A percentile compares a stretch with the other conserved stretches of the same genome.
phyloP scores from a whole-genome alignment of 495 filamentous ascomycete genomes.

The Pyronema omphalodes region DNA sequence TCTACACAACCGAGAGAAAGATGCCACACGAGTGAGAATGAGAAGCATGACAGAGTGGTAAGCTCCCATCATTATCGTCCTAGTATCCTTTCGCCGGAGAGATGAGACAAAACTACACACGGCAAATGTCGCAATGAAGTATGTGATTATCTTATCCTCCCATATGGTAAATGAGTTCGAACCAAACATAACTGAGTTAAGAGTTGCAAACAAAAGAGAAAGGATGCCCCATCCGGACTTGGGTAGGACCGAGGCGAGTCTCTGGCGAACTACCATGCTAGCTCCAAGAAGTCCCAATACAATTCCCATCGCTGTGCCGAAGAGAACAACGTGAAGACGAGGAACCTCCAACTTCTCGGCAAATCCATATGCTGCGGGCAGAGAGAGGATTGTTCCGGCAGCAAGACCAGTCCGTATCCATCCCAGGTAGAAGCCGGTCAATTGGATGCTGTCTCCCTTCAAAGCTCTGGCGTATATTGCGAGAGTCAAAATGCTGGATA shows the following conservation, averaged over 20 bases:
- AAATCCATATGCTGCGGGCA: conserved; percentile 11
- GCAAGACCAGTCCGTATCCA: conserved; percentile 29
- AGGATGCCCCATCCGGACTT: conserved; percentile 75
- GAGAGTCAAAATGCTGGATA: conserved; percentile 44
- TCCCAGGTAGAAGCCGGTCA: conserved; percentile 34
- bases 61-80: conserved; percentile 51
- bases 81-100: conserved; percentile 41
- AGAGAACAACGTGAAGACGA: conserved; percentile 13
- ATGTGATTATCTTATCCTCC: conserved; percentile 90
- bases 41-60: conserved; percentile 76
- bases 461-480: conserved; percentile 51
- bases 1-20: conserved; percentile 80
- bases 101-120: conserved; percentile 52
- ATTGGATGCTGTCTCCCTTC: conserved; percentile 32
- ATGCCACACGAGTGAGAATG: conserved; percentile 60
- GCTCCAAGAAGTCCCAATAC: conserved; percentile 41
- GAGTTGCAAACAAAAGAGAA: conserved; percentile 56
- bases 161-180: conserved; percentile 98
- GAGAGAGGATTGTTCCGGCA: conserved; percentile 27
- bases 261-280: conserved; percentile 33
- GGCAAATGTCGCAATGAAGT: conserved; percentile 80
- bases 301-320: conserved; percentile 38
- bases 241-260: conserved; percentile 44
- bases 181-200: conserved; percentile 76
- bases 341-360: conserved; percentile 9